Conservation (phyloP, 2,329 filamentous ascomycete genomes). For the Aspergillus neoniger region DNA sequence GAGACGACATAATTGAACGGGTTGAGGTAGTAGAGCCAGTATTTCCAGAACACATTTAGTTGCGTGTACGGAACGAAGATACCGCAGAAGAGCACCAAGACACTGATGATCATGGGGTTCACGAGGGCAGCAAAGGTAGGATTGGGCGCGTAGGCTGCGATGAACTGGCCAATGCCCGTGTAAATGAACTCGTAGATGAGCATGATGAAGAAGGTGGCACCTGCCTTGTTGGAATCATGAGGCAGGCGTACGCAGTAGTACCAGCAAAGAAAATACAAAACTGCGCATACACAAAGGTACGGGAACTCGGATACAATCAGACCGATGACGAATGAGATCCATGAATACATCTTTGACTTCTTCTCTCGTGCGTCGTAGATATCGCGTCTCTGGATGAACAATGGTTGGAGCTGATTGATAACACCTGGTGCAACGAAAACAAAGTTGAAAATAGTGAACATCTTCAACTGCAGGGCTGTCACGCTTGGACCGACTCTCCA, state of each 20-base stretch:
- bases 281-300: neutral
- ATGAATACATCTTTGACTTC: neutral
- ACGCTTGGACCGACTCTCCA: neutral
- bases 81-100: slow-evolving; percentile 71
- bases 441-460: neutral
- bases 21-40: slow-evolving; percentile 64
- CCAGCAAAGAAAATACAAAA: neutral
- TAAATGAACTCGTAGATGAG: slow-evolving; percentile 73
- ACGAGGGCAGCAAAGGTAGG: slow-evolving; percentile 71
- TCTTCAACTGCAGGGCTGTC: neutral
- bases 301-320: neutral
- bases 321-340: neutral
- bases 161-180: slow-evolving; percentile 73
- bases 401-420: neutral
- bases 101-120: slow-evolving; percentile 74
- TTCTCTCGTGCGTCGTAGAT: neutral
- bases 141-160: slow-evolving; percentile 70
- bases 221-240: slow-evolving; percentile 51
- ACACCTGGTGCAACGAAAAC: neutral
- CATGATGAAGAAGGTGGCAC: slow-evolving; percentile 67
- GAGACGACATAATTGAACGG: slow-evolving; percentile 65
- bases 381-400: neutral
- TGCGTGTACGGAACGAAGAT: slow-evolving; percentile 65
- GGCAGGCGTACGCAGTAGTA: slow-evolving; percentile 3
- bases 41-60: slow-evolving; percentile 68